Conservation (phyloP, 768 basidiomycete species). For the Sporobolomyces roseus region DNA sequence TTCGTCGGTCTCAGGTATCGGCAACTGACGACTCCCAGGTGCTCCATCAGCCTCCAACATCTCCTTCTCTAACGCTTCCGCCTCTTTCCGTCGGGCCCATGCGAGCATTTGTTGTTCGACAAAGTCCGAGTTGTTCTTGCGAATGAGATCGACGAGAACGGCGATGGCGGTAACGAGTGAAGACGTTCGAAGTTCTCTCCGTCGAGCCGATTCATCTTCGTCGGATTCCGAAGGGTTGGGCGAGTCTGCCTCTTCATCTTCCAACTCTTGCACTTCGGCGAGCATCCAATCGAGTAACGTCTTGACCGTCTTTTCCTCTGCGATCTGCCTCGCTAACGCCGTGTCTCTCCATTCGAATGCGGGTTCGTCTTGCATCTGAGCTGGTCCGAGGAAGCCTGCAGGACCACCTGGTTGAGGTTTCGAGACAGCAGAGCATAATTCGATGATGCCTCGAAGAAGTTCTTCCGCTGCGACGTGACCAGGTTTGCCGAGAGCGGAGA, state of each 20-base stretch:
- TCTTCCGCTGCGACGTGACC: slow-evolving; percentile 79
- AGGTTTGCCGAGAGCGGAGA: slow-evolving; percentile 68
- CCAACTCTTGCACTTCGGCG: slow-evolving; percentile 7
- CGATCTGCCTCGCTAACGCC: slow-evolving; percentile 81
- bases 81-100: slow-evolving; percentile 40
- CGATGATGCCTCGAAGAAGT: slow-evolving; percentile 87
- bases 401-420: slow-evolving; percentile 1
- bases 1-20: slow-evolving; percentile 50
- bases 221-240: background rate
- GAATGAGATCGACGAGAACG: slow-evolving; percentile 68
- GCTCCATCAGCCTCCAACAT: slow-evolving; percentile 70
- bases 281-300: slow-evolving; percentile 62
- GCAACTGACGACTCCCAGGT: slow-evolving; percentile 55
- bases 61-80: slow-evolving; percentile 61
- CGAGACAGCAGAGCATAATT: slow-evolving; percentile 59
- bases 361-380: slow-evolving; percentile 17
- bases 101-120: slow-evolving; percentile 70
- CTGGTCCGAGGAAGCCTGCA: slow-evolving; percentile 2
- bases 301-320: slow-evolving; percentile 66
- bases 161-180: slow-evolving; percentile 74
- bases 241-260: background rate
- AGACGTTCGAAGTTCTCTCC: slow-evolving; percentile 39
- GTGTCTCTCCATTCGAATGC: slow-evolving; percentile 53
- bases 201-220: background rate
- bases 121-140: slow-evolving; percentile 73